These are phyloP conservation scores for Flueggea neowawraea DNA, from an alignment of 441 rosid species.

Conservation along the genomic window DNA sequence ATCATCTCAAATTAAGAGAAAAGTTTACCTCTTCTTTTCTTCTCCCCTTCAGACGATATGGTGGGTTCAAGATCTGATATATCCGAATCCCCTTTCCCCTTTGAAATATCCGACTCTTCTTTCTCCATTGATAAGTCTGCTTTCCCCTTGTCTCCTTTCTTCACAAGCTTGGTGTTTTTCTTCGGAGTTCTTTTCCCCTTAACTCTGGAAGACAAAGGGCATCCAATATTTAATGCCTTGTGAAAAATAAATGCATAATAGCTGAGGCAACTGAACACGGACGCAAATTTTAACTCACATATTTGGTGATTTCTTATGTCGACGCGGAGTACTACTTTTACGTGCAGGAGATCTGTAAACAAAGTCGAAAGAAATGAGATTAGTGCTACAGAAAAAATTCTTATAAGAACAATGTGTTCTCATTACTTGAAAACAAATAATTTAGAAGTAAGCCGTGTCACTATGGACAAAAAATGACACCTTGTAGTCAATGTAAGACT, in stretches of 20 bases:
- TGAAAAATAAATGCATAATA: conserved; percentile 9
- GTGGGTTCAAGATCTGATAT: conserved; percentile 35
- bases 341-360: conserved; percentile 47
- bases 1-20: background rate
- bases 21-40: conserved; percentile 32
- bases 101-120: conserved; percentile 6
- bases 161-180: conserved; percentile 43
- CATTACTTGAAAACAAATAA: background rate
- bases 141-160: conserved; percentile 36
- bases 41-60: conserved; percentile 19
- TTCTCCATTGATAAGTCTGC: conserved; percentile 35
- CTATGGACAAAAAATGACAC: background rate
- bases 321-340: conserved; percentile 43
- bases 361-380: conserved; percentile 3
- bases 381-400: background rate
- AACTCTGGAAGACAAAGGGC: conserved; percentile 33
- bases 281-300: conserved; percentile 42
- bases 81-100: conserved; percentile 43
- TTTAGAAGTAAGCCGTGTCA: conserved; percentile 1
- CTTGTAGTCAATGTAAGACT: background rate
- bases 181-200: conserved; percentile 91
- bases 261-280: background rate
- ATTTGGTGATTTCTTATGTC: conserved; percentile 38
- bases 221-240: conserved; percentile 9
- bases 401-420: background rate